Evolutionary conservation across 306 rosid species (phyloP).

Genomic region (Pyrus betulifolia): DNA sequence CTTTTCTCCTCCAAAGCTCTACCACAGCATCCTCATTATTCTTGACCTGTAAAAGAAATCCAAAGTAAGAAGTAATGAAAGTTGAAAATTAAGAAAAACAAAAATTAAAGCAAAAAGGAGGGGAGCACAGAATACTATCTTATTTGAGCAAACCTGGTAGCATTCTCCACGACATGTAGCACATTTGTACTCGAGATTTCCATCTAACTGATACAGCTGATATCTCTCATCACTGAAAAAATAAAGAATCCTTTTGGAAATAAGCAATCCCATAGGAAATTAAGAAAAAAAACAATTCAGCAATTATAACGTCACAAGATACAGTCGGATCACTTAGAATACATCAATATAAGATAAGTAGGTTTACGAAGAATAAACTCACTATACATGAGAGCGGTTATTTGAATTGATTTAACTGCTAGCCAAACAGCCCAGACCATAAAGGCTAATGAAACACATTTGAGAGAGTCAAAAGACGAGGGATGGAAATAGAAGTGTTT

Average conservation of each 20-base stretch:
- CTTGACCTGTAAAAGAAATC: constrained; percentile 50
- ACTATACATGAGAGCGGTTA: too few relatives aligned
- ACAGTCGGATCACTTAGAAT: too few relatives aligned
- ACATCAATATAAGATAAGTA: too few relatives aligned
- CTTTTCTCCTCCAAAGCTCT: constrained; percentile 96
- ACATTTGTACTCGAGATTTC: constrained; percentile 88
- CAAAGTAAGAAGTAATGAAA: constrained; percentile 11
- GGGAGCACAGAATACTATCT: neutral
- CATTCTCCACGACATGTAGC: constrained; percentile 98
- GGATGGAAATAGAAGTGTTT: neutral
- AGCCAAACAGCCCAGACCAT: too few relatives aligned
- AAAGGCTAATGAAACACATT: too few relatives aligned
- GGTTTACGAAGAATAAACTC: too few relatives aligned
- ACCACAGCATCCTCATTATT: constrained; percentile 88
- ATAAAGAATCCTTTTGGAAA: constrained; percentile 3
- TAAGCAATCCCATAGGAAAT: constrained; percentile 11
- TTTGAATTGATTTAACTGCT: too few relatives aligned
- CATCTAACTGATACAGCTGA: constrained; percentile 84
- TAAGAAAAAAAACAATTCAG: neutral
- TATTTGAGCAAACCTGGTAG: constrained; percentile 54
- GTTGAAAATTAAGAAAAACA: neutral
- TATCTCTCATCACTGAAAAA: constrained; percentile 85
- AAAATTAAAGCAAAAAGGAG: neutral
- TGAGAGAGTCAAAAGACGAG: too few relatives aligned
- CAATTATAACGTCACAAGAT: neutral